phyloP scores from a whole-genome alignment of 2,329 filamentous ascomycete genomes.

The Aphanocladium album region DNA sequence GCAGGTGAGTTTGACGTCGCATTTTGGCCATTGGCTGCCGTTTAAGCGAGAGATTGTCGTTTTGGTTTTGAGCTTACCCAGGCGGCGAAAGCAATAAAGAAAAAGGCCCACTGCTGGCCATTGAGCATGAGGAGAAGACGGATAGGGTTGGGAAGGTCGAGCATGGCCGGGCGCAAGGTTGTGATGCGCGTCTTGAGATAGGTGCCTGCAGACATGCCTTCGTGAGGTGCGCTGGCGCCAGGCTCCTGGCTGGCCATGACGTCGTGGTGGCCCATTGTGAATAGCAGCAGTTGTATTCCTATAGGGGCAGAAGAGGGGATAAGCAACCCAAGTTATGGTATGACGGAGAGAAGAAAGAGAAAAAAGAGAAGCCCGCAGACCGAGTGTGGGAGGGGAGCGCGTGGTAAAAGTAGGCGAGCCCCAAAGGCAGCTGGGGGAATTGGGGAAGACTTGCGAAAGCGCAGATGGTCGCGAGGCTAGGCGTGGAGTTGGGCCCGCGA shows the following conservation, averaged over 20 bases:
- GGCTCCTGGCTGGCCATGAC: constrained; percentile 20
- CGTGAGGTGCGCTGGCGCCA: constrained; percentile 36
- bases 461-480: background rate
- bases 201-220: constrained; percentile 42
- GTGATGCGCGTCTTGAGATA: constrained; percentile 51
- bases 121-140: constrained; percentile 44
- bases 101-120: constrained; percentile 50
- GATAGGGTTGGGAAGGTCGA: constrained; percentile 49
- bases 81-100: constrained; percentile 49
- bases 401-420: background rate
- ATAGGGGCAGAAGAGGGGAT: too few species aligned
- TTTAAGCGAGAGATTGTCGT: background rate
- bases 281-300: background rate
- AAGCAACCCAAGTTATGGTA: background rate
- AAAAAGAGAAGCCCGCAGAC: background rate
- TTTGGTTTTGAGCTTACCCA: constrained; percentile 41
- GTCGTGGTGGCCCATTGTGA: constrained; percentile 9
- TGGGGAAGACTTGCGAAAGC: background rate
- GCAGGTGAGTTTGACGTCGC: background rate
- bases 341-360: background rate
- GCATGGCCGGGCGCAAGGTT: constrained; percentile 53
- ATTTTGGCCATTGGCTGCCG: background rate
- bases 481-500: too few species aligned
- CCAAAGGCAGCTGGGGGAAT: background rate
- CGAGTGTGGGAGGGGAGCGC: background rate